Percentiles rank a stretch among this genome's conserved stretches.
Conservation (phyloP, 2,329 filamentous ascomycete species). For the Penicillium sumatraense region DNA sequence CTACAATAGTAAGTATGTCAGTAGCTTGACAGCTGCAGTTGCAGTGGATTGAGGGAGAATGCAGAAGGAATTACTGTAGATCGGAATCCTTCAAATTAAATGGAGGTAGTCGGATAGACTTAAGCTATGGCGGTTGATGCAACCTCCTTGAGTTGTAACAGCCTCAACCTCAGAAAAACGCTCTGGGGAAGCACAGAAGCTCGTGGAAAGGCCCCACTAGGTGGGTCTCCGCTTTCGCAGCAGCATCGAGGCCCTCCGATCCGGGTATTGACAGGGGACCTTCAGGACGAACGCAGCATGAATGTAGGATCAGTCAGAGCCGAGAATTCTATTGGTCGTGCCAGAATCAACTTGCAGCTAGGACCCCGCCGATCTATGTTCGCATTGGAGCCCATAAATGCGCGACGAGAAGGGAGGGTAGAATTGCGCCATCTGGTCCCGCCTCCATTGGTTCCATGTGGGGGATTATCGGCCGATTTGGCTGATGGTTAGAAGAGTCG, state of each 20-base stretch:
- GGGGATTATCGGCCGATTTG: constrained; percentile 31
- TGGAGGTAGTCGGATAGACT: no score
- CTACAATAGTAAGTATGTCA: no score
- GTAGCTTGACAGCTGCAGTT: no score
- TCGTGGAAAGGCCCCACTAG: neutral
- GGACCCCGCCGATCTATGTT: constrained; percentile 1
- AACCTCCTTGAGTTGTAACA: no score
- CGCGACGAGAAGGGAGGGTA: constrained; percentile 8
- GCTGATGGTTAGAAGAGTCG: constrained; percentile 21
- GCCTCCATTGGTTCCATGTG: constrained; percentile 33
- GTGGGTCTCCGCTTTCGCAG: constrained; percentile 4
- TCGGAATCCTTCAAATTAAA: no score
- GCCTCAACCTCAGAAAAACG: neutral
- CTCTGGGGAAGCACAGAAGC: neutral
- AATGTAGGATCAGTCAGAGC: neutral
- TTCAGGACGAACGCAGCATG: neutral
- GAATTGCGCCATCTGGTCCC: constrained; percentile 38
- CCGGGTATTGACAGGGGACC: neutral
- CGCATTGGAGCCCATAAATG: constrained; percentile 5
- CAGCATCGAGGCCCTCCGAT: neutral
- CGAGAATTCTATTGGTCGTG: neutral
- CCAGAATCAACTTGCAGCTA: constrained; percentile 2
- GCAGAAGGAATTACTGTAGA: no score
- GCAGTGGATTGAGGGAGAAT: no score
- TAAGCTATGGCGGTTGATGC: no score